phyloP scores from a whole-genome alignment of 1,139 yeast species.

The Nakaseomyces glabratus region DNA sequence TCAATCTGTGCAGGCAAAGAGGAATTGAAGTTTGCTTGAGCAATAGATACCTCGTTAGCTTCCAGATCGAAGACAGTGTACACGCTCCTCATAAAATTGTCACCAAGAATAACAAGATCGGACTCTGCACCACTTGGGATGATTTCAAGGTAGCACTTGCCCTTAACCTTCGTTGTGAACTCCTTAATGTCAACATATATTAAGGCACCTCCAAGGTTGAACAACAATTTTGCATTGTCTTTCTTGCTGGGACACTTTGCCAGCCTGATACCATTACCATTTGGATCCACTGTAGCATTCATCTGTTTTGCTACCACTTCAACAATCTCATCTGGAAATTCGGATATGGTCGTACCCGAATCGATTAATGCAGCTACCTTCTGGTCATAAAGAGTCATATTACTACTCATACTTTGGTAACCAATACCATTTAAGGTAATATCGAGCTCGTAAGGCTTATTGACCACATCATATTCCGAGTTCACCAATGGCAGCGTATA shows the following conservation, averaged over 20 bases:
- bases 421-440: slow-evolving; percentile 39
- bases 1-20: slow-evolving; percentile 38
- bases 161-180: slow-evolving; percentile 30
- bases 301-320: slow-evolving; percentile 32
- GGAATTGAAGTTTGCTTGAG: slow-evolving; percentile 41
- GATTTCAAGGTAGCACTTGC: slow-evolving; percentile 33
- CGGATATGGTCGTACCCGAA: slow-evolving; percentile 58
- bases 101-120: slow-evolving; percentile 48
- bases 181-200: slow-evolving; percentile 41
- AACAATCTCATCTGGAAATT: slow-evolving; percentile 39
- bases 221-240: slow-evolving; percentile 27
- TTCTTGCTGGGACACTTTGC: slow-evolving; percentile 23
- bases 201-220: slow-evolving; percentile 45
- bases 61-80: slow-evolving; percentile 74
- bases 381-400: slow-evolving; percentile 21
- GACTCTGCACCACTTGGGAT: slow-evolving; percentile 22
- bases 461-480: too few relatives aligned
- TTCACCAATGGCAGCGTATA: slow-evolving; percentile 39
- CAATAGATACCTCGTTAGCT: slow-evolving; percentile 53
- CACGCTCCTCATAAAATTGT: slow-evolving; percentile 59
- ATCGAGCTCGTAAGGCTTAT: slow-evolving; percentile 36
- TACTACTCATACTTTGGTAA: slow-evolving; percentile 25
- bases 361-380: slow-evolving; percentile 45
- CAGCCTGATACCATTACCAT: slow-evolving; percentile 17
- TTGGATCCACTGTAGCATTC: slow-evolving; percentile 34